These are phyloP conservation scores for Spatholobus suberectus DNA, from an alignment of 306 rosid genomes.

Conservation along the genomic window DNA sequence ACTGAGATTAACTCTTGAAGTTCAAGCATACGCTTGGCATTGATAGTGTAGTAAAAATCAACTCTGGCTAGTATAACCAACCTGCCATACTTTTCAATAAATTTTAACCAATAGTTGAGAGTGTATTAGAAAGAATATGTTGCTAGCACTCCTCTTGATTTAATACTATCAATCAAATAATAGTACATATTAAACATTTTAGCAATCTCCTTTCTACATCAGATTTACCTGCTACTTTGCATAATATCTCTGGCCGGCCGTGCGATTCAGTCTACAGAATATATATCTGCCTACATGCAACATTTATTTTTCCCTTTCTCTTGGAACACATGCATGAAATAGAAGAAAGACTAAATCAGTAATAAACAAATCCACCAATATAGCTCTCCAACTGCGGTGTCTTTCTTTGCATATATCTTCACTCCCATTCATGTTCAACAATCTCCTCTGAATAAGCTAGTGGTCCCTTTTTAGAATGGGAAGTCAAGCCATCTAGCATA, in stretches of 20 bases:
- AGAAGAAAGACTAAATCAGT: background rate
- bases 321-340: background rate
- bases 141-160: too few relatives aligned
- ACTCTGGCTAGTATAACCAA: constrained; percentile 16
- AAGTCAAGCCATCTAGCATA: constrained; percentile 50
- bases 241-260: background rate
- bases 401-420: constrained; percentile 19
- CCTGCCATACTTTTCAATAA: background rate
- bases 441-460: constrained; percentile 24
- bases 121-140: too few relatives aligned
- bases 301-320: background rate
- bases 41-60: constrained; percentile 4
- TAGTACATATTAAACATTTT: too few relatives aligned
- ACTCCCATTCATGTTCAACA: constrained; percentile 24
- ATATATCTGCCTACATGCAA: background rate
- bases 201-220: background rate
- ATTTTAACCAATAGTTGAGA: too few relatives aligned
- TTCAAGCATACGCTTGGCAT: background rate
- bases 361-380: background rate
- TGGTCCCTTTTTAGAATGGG: constrained; percentile 46
- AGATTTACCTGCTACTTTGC: background rate
- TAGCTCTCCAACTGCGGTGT: background rate
- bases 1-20: background rate
- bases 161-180: too few relatives aligned
- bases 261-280: background rate